Conservation (phyloP, 2,329 filamentous ascomycete genomes). For the Trichophyton simii region DNA sequence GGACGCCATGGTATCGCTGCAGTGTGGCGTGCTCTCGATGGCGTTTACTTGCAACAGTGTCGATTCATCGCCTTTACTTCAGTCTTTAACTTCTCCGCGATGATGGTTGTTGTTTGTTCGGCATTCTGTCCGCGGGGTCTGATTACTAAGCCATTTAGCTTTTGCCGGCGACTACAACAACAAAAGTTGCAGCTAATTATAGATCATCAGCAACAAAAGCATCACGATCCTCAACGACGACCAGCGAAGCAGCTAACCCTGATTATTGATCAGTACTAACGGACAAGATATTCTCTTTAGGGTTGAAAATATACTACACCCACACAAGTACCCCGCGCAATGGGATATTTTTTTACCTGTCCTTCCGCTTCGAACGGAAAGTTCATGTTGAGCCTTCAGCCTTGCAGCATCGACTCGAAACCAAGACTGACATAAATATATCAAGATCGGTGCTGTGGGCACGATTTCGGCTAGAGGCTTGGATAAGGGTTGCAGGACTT, state of each 20-base stretch:
- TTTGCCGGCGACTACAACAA: neutral
- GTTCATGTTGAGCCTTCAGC: neutral
- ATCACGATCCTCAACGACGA: neutral
- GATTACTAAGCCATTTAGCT: neutral
- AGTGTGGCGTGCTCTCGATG: neutral
- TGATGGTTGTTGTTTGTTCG: neutral
- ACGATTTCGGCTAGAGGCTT: neutral
- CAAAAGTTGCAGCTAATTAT: neutral
- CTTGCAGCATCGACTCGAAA: neutral
- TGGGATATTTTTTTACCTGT: neutral
- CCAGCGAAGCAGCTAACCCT: too few species aligned
- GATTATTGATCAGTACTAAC: too few species aligned
- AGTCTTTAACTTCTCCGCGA: neutral
- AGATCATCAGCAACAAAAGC: neutral
- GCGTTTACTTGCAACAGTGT: neutral
- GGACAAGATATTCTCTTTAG: neutral
- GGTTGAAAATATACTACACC: neutral
- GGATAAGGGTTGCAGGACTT: neutral
- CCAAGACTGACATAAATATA: neutral
- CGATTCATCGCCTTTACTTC: neutral
- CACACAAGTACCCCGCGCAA: neutral
- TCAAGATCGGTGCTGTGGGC: neutral
- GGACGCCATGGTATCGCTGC: conserved; percentile 32
- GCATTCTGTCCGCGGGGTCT: neutral
- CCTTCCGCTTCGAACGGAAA: neutral